phyloP scores from a whole-genome alignment of 2,329 filamentous ascomycete species.

The Botrytis tulipae region DNA sequence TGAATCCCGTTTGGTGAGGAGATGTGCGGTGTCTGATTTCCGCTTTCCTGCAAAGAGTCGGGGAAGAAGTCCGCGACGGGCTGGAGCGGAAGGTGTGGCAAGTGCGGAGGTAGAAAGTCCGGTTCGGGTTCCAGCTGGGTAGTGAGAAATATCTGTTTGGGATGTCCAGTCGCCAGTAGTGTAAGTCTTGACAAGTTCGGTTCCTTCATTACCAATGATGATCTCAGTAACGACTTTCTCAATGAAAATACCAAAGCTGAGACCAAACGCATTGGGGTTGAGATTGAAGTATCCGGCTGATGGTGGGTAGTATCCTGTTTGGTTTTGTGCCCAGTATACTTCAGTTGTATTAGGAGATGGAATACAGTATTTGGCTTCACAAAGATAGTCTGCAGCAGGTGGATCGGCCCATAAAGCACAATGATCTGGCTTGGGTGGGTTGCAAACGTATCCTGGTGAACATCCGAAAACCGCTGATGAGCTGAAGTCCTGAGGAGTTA shows the following conservation, averaged over 20 bases:
- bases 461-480: conserved; percentile 44
- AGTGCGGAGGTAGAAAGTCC: conserved; percentile 13
- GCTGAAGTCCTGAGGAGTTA: conserved; percentile 31
- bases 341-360: conserved; percentile 36
- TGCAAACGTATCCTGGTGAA: conserved; percentile 44
- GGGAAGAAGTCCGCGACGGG: background rate
- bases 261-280: conserved; percentile 59
- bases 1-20: conserved; percentile 42
- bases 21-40: background rate
- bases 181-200: conserved; percentile 41
- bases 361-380: conserved; percentile 43
- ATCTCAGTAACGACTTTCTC: conserved; percentile 42
- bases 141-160: conserved; percentile 49
- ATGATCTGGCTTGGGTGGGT: conserved; percentile 40
- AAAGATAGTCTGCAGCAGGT: conserved; percentile 42
- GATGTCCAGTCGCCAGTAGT: conserved; percentile 57
- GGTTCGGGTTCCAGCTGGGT: conserved; percentile 20
- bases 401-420: conserved; percentile 44
- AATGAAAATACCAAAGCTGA: conserved; percentile 61
- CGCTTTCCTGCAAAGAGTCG: background rate
- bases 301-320: conserved; percentile 52
- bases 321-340: conserved; percentile 45
- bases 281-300: conserved; percentile 62
- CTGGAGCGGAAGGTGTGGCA: background rate
- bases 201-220: conserved; percentile 29